Percentiles rank a stretch among this genome's conserved stretches.
phyloP scores from a whole-genome alignment of 345 rosid genomes.

The Boechera stricta region DNA sequence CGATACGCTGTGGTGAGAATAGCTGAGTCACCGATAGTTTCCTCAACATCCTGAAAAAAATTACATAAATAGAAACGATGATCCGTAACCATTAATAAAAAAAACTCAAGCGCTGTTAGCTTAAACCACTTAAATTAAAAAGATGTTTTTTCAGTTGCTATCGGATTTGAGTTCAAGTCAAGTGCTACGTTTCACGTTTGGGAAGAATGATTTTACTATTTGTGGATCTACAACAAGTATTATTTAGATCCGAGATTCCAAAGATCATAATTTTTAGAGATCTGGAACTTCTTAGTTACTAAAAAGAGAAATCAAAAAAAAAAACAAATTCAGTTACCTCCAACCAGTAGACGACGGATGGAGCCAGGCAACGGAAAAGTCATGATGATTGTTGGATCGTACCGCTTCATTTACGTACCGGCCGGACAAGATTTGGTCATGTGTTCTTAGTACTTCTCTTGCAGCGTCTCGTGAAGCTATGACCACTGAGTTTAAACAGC shows the following conservation, averaged over 20 bases:
- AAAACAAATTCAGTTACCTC: conserved; percentile 14
- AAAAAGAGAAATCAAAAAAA: not conserved
- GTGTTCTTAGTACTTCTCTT: conserved; percentile 41
- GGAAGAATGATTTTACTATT: not conserved
- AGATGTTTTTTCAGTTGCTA: not conserved
- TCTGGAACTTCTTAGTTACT: not conserved
- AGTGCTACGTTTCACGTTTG: not conserved
- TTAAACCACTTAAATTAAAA: not conserved
- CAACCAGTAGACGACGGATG: conserved; percentile 36
- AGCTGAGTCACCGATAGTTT: conserved; percentile 28
- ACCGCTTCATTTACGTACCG: conserved; percentile 30
- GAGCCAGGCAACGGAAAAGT: conserved; percentile 40
- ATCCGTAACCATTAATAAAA: not conserved
- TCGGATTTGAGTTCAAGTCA: not conserved
- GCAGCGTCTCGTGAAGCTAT: conserved; percentile 42
- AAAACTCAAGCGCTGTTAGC: not conserved
- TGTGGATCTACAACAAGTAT: not conserved
- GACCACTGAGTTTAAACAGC: conserved; percentile 38
- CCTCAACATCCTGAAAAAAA: conserved; percentile 31
- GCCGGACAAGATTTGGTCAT: conserved; percentile 45
- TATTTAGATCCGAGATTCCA: not conserved
- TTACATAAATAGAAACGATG: not conserved
- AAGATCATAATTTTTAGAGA: not conserved
- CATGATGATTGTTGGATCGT: conserved; percentile 36
- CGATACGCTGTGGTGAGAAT: conserved; percentile 37